These are phyloP conservation scores for Termitomyces titanicus DNA, from an alignment of 768 basidiomycete species.

Conservation along the genomic window DNA sequence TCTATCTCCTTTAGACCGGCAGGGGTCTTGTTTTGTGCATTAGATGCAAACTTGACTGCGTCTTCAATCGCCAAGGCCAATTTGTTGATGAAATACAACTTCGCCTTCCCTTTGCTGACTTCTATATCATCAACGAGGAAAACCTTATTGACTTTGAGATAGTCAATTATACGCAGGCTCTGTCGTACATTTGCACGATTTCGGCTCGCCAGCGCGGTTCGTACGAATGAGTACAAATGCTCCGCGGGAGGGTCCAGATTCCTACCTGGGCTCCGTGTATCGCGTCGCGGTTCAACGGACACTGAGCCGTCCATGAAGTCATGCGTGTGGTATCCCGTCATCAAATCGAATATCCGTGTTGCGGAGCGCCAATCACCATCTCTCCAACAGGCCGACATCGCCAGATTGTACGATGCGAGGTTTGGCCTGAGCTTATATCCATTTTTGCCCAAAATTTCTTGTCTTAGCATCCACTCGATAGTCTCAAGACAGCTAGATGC, in stretches of 20 bases:
- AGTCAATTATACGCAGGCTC: constrained; percentile 53
- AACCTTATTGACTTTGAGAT: constrained; percentile 36
- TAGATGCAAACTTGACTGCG: constrained; percentile 32
- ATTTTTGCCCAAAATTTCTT: constrained; percentile 42
- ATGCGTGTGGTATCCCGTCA: constrained; percentile 62
- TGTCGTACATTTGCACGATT: constrained; percentile 54
- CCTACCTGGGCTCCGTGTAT: constrained; percentile 39
- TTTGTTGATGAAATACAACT: constrained; percentile 42
- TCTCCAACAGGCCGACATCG: constrained; percentile 62
- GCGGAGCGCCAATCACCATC: constrained; percentile 60
- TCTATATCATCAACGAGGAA: constrained; percentile 19
- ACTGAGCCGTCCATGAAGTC: constrained; percentile 51
- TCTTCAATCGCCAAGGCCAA: constrained; percentile 43
- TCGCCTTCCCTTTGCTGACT: constrained; percentile 28
- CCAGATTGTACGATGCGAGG: constrained; percentile 55
- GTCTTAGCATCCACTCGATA: constrained; percentile 68
- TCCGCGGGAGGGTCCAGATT: constrained; percentile 47
- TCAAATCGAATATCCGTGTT: constrained; percentile 57
- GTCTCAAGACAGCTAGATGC: constrained; percentile 51
- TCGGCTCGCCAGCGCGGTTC: constrained; percentile 51
- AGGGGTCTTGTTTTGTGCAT: constrained; percentile 16
- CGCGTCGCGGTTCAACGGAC: constrained; percentile 31
- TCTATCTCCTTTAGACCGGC: constrained; percentile 18
- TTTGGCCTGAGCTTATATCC: constrained; percentile 45
- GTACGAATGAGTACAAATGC: constrained; percentile 53